Evolutionary conservation across 116 monocot species (phyloP), one percentile per base, ranked within the genome.

Genomic region (Iris pallida): DNA sequence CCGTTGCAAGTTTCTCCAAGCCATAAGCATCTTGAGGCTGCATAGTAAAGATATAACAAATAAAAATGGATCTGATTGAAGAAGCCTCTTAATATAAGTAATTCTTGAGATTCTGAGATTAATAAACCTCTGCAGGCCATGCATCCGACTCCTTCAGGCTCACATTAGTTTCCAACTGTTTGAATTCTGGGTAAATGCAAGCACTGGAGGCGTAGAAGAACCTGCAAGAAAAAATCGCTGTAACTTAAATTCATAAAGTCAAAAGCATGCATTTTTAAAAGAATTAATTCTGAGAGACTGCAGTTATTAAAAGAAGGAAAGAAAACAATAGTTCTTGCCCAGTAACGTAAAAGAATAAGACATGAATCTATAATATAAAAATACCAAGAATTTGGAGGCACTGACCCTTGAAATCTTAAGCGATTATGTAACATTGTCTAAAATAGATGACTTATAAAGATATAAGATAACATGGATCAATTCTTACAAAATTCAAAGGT

Each of bases 21-120:
- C 96, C 92, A 81, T 97, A 97, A 48, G 96, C 97, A 87, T 97
- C 97, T 97, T 97, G 90, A 71, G 97, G 92, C 97, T 97, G 72
- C 60, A 83, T 55, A 41, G 54, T 7, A 16, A 54, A 53, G 49
- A 1, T 10, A 43, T 19, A 71, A 18, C 42, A 53, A 53, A 15
- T 69, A 45, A 57, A 4, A 45, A 58, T 45, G 41, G 19, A 13
- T 7, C 7, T 48, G 48, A 49, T 4, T 18, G n/a, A 7, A 65
- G 30, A 30, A 30, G 30, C 30, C 30, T 65, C 11, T 16, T 20
- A 65, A 9, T n/a, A 10, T 52, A 8, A 8, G 8, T 52, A 69
- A 57, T 41, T 58, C 45, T 46, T 17, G 42, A 58, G 40, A 52
- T 49, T 2, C 44, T 45, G 17, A 12, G 44, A 45, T 0, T 8